Conservation (phyloP, 441 rosid genomes). For the Euphorbia schlechtendalii region DNA sequence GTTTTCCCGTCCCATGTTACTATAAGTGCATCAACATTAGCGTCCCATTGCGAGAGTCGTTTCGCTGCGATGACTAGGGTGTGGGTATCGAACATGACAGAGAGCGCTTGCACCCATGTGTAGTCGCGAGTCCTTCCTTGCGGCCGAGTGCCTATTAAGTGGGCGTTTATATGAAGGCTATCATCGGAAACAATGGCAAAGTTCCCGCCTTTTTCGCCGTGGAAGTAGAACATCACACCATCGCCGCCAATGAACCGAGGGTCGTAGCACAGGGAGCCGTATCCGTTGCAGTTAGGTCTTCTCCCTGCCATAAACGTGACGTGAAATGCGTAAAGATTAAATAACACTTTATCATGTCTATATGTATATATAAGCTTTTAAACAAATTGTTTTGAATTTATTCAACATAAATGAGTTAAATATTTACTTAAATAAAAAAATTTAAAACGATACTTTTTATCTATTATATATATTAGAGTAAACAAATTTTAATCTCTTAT, state of each 20-base stretch:
- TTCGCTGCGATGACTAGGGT: slow-evolving; percentile 57
- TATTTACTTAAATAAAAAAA: too few relatives aligned
- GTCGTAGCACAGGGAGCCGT: slow-evolving; percentile 75
- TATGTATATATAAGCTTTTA: too few relatives aligned
- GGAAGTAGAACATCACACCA: slow-evolving; percentile 89
- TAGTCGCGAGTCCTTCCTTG: slow-evolving; percentile 63
- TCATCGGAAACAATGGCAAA: slow-evolving; percentile 78
- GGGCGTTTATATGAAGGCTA: slow-evolving; percentile 77
- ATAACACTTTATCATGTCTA: too few relatives aligned
- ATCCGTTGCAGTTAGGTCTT: slow-evolving; percentile 61
- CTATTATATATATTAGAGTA: background rate
- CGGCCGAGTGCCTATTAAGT: slow-evolving; percentile 73
- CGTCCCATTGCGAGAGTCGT: slow-evolving; percentile 47
- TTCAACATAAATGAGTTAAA: too few relatives aligned
- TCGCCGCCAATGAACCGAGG: slow-evolving; percentile 80
- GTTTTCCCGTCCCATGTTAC: slow-evolving; percentile 53
- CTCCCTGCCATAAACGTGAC: slow-evolving; percentile 39
- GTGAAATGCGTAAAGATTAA: background rate
- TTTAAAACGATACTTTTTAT: too few relatives aligned
- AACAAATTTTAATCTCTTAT: too few relatives aligned
- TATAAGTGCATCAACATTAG: slow-evolving; percentile 44
- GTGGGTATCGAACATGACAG: slow-evolving; percentile 59
- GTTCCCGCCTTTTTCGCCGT: slow-evolving; percentile 72
- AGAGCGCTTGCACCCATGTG: slow-evolving; percentile 83
- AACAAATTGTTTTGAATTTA: too few relatives aligned